Percentiles rank a stretch among this genome's conserved stretches.
These are phyloP conservation scores for Calvatia gigantea DNA, from an alignment of 768 basidiomycete species.

Conservation along the genomic window DNA sequence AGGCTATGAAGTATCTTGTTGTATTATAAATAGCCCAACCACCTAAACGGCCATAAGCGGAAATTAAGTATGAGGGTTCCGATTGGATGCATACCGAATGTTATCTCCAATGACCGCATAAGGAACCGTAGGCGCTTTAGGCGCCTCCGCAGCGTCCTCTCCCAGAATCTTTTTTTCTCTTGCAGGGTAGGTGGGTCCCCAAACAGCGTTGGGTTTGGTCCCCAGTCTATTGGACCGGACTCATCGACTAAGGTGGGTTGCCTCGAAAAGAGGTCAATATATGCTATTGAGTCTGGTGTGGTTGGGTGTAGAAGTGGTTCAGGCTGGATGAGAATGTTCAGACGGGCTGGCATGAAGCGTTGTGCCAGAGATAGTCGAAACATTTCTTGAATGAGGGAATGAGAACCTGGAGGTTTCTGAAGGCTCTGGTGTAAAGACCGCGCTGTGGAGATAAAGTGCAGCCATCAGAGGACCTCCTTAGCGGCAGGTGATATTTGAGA, in stretches of 20 bases:
- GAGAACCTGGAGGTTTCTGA: constrained; percentile 19
- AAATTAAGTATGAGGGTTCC: constrained; percentile 4
- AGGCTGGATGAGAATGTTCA: constrained; percentile 36
- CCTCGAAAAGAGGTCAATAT: constrained; percentile 29
- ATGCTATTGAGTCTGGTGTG: constrained; percentile 25
- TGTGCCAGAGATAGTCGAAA: constrained; percentile 33
- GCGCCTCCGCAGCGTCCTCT: constrained; percentile 21
- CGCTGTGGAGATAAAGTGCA: constrained; percentile 55
- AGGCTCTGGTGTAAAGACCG: constrained; percentile 39
- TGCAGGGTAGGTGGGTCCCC: constrained; percentile 21
- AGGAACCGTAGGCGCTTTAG: constrained; percentile 25
- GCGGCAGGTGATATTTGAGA: constrained; percentile 12
- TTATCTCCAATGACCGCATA: constrained; percentile 27
- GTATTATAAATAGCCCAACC: constrained; percentile 61
- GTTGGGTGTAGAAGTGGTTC: constrained; percentile 38
- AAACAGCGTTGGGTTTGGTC: constrained; percentile 24
- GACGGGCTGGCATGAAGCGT: constrained; percentile 36
- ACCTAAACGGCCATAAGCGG: constrained; percentile 28
- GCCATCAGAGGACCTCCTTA: constrained; percentile 38
- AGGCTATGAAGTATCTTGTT: constrained; percentile 64
- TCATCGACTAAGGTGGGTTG: constrained; percentile 27
- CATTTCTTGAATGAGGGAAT: constrained; percentile 41
- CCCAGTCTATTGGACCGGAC: constrained; percentile 21
- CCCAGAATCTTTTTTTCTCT: constrained; percentile 27
- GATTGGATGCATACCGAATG: constrained; percentile 33